phyloP scores from a whole-genome alignment of 441 rosid genomes.

The Capsella rubella region DNA sequence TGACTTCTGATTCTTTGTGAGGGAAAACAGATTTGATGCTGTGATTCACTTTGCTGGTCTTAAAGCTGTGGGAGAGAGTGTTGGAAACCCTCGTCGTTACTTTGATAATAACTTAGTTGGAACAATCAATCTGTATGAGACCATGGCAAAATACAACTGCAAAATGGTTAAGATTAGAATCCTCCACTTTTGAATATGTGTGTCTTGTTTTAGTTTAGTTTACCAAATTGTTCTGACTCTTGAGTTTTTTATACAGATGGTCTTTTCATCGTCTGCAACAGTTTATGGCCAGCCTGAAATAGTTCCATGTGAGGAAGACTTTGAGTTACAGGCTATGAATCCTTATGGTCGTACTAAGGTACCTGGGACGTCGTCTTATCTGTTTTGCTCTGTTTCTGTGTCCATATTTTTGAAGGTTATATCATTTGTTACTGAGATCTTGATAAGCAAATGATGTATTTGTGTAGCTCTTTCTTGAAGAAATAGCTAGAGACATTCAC shows the following conservation, averaged over 20 bases:
- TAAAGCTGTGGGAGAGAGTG: constrained; percentile 76
- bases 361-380: neutral
- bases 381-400: neutral
- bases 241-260: constrained; percentile 49
- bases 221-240: neutral
- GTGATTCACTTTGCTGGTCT: constrained; percentile 84
- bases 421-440: neutral
- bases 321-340: constrained; percentile 66
- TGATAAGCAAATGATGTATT: neutral
- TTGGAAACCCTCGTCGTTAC: constrained; percentile 64
- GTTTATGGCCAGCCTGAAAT: constrained; percentile 79
- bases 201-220: constrained; percentile 11
- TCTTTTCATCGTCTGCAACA: constrained; percentile 82
- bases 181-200: neutral
- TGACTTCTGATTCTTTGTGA: neutral
- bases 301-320: constrained; percentile 72
- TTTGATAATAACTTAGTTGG: constrained; percentile 75
- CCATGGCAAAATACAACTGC: constrained; percentile 68
- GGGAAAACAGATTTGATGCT: constrained; percentile 61
- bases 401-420: constrained; percentile 1
- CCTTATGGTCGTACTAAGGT: constrained; percentile 86
- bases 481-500: constrained; percentile 72
- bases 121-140: constrained; percentile 69
- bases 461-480: constrained; percentile 70
- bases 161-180: constrained; percentile 55